A percentile compares a stretch with the other conserved stretches of the same genome.
These are phyloP conservation scores for Simplicillium sp. DNA, from an alignment of 2,329 filamentous ascomycete genomes.

Conservation along the genomic window DNA sequence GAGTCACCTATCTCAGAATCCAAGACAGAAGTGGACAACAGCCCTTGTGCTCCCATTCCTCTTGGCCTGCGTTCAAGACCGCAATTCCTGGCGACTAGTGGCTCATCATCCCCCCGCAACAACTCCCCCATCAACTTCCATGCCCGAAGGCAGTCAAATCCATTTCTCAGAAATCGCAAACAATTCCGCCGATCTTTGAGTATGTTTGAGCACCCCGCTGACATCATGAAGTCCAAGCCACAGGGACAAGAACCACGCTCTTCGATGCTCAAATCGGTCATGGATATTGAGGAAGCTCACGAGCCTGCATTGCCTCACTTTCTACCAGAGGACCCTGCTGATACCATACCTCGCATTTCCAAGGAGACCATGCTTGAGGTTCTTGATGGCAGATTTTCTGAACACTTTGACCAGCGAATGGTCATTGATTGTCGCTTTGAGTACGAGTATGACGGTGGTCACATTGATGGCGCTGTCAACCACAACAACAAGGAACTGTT, in stretches of 20 bases:
- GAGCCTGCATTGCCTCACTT: conserved; percentile 76
- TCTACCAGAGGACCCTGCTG: conserved; percentile 66
- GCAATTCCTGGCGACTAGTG: conserved; percentile 51
- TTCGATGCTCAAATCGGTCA: conserved; percentile 57
- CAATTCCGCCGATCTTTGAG: conserved; percentile 87
- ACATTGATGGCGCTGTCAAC: conserved; percentile 89
- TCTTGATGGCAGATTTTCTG: conserved; percentile 73
- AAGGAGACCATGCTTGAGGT: conserved; percentile 77
- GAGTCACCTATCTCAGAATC: conserved; percentile 67
- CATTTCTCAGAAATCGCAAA: conserved; percentile 67
- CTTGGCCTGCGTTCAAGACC: conserved; percentile 55
- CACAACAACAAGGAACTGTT: conserved; percentile 94
- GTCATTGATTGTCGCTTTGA: conserved; percentile 97
- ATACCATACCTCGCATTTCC: conserved; percentile 81
- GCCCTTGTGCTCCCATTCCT: conserved; percentile 43
- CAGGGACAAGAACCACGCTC: conserved; percentile 42
- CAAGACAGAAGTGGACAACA: conserved; percentile 50
- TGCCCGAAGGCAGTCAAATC: conserved; percentile 63
- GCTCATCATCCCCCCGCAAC: conserved; percentile 46
- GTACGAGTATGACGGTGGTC: conserved; percentile 95
- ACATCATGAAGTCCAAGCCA: conserved; percentile 71
- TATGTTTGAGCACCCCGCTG: conserved; percentile 92
- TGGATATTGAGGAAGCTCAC: conserved; percentile 72
- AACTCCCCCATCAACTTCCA: conserved; percentile 68
- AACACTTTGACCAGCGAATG: conserved; percentile 69